Conservation (phyloP, 805 yeast species). For the Myxozyma neotropica region DNA sequence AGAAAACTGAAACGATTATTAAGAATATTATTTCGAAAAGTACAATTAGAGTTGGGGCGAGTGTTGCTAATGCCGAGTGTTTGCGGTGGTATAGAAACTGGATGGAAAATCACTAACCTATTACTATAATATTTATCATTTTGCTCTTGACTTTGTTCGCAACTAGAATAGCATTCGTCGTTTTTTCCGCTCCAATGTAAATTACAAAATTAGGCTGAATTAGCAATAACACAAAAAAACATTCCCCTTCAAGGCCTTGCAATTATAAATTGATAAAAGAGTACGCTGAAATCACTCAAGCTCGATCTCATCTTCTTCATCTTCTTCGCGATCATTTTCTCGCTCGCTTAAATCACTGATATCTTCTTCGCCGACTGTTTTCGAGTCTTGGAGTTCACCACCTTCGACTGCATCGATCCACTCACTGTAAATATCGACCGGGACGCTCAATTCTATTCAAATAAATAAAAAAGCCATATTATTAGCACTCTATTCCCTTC, state of each 20-base stretch:
- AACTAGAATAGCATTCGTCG: no score
- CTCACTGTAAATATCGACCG: slow-evolving; percentile 93
- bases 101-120: no score
- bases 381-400: slow-evolving; percentile 58
- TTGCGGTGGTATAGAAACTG: slow-evolving; percentile 33
- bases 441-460: slow-evolving; percentile 66
- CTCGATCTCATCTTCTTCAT: slow-evolving; percentile 13
- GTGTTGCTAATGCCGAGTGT: slow-evolving; percentile 36
- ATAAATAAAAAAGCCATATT: no score
- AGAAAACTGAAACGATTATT: slow-evolving; percentile 35
- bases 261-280: no score
- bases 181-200: no score
- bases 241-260: no score
- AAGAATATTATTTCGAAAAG: slow-evolving; percentile 32
- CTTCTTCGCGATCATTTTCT: slow-evolving; percentile 7
- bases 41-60: slow-evolving; percentile 32
- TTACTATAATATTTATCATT: no score
- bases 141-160: no score
- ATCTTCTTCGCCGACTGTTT: slow-evolving; percentile 35
- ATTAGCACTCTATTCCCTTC: background rate
- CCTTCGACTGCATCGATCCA: slow-evolving; percentile 98
- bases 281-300: no score
- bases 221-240: no score
- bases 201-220: background rate
- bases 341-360: slow-evolving; percentile 17